Evolutionary conservation across 2,329 filamentous ascomycete genomes (phyloP).

Genomic region (Pseudogymnoascus pannorum): DNA sequence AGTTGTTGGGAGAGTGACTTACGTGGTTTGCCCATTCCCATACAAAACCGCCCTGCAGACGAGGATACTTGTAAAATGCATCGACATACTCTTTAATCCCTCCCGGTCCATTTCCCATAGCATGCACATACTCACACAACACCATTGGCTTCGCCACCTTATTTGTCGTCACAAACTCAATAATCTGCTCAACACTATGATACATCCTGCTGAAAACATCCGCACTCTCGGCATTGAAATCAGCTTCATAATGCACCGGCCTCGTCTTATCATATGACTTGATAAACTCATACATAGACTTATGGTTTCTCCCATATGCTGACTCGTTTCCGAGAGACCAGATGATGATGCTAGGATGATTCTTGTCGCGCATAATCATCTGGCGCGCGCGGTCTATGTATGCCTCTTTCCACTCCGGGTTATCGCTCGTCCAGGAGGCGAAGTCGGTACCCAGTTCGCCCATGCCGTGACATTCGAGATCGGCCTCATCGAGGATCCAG

Average conservation of each 20-base stretch:
- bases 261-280: slow-evolving; percentile 43
- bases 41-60: slow-evolving; percentile 46
- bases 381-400: slow-evolving; percentile 51
- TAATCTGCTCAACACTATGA: slow-evolving; percentile 37
- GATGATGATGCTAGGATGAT: slow-evolving; percentile 48
- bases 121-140: slow-evolving; percentile 32
- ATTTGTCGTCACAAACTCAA: slow-evolving; percentile 21
- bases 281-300: slow-evolving; percentile 48
- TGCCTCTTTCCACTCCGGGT: slow-evolving; percentile 41
- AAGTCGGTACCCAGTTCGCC: slow-evolving; percentile 36
- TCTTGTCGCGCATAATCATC: slow-evolving; percentile 47
- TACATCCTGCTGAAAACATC: slow-evolving; percentile 54
- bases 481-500: slow-evolving; percentile 53
- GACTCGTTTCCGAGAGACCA: slow-evolving; percentile 54
- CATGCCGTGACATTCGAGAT: slow-evolving; percentile 49
- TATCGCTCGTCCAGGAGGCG: slow-evolving; percentile 43
- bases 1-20: background rate
- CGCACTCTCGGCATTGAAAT: slow-evolving; percentile 41
- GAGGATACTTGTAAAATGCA: slow-evolving; percentile 43
- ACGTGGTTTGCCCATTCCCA: slow-evolving; percentile 41
- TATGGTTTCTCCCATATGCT: slow-evolving; percentile 49
- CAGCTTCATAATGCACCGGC: slow-evolving; percentile 50
- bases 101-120: slow-evolving; percentile 54
- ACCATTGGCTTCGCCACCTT: slow-evolving; percentile 36
- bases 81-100: slow-evolving; percentile 49